phyloP scores from a whole-genome alignment of 108 stramenopile species.

The Cylindrotheca closterium region DNA sequence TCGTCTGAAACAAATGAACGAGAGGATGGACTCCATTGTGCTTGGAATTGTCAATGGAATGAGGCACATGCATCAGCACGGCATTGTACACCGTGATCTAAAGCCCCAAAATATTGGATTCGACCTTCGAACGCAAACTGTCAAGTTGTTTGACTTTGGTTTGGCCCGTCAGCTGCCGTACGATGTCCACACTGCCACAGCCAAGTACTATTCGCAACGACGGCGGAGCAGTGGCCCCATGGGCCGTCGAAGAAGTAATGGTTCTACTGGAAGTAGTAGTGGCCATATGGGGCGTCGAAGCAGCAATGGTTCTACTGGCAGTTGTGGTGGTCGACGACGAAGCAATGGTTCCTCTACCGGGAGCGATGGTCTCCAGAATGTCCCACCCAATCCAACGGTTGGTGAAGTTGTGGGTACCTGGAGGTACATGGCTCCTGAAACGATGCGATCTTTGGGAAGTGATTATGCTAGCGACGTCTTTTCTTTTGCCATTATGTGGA shows the following conservation, averaged over 20 bases:
- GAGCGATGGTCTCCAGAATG: slow-evolving; percentile 14
- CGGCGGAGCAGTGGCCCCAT: no score
- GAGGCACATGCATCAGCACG: slow-evolving; percentile 43
- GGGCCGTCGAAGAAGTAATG: no score
- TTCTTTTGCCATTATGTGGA: slow-evolving; percentile 50
- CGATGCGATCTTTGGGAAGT: slow-evolving; percentile 32
- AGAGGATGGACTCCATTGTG: slow-evolving; percentile 20
- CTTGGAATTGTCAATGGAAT: slow-evolving; percentile 51
- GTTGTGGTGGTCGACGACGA: background rate
- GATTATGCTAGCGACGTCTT: slow-evolving; percentile 52
- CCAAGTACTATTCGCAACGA: no score
- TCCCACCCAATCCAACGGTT: slow-evolving; percentile 1
- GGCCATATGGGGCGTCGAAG: background rate
- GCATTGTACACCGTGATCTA: slow-evolving; percentile 50
- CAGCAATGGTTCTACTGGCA: background rate
- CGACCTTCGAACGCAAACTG: slow-evolving; percentile 21
- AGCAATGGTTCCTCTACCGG: background rate
- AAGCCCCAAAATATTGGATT: slow-evolving; percentile 72
- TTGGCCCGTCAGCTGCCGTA: slow-evolving; percentile 41
- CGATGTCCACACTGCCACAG: background rate
- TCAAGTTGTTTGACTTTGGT: slow-evolving; percentile 65
- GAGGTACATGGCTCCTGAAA: slow-evolving; percentile 71
- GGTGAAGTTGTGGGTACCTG: slow-evolving; percentile 47
- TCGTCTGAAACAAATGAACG: background rate
- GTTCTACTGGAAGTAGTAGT: no score